A percentile compares a stretch with the other conserved stretches of the same genome.
Evolutionary conservation across 139 green algal species (phyloP).

Genomic region (Desmodesmus armatus): DNA sequence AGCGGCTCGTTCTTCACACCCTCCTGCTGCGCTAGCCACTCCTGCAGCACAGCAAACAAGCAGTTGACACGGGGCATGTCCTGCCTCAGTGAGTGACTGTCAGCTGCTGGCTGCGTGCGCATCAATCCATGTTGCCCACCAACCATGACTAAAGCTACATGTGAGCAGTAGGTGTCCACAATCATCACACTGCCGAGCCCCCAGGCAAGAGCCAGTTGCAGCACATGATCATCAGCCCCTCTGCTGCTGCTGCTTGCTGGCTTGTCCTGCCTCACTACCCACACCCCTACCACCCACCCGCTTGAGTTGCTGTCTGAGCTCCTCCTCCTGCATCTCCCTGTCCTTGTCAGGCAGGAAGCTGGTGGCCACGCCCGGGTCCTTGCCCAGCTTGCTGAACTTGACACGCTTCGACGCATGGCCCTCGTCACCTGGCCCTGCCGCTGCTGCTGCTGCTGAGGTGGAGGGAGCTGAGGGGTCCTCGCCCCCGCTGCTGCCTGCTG

Average conservation of each 20-base stretch:
- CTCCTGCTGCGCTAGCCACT: slow-evolving; percentile 74
- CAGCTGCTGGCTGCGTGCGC: too few relatives aligned
- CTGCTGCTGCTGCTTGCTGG: not conserved
- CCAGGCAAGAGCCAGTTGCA: too few relatives aligned
- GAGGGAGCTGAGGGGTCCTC: not conserved
- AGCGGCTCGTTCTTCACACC: slow-evolving; percentile 87
- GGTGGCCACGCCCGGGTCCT: slow-evolving; percentile 86
- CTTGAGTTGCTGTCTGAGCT: slow-evolving; percentile 82
- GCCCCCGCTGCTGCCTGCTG: slow-evolving; percentile 14
- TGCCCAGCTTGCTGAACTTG: slow-evolving; percentile 79
- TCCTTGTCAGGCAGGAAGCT: slow-evolving; percentile 95
- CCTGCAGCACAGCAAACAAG: slow-evolving; percentile 42
- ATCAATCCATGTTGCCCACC: not conserved
- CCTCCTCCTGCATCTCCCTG: slow-evolving; percentile 79
- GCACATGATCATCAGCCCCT: too few relatives aligned
- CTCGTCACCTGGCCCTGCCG: slow-evolving; percentile 24
- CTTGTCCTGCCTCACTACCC: not conserved
- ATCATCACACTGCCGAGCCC: too few relatives aligned
- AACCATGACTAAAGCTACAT: not conserved
- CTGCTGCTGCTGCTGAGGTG: slow-evolving; percentile 10
- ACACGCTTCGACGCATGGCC: slow-evolving; percentile 35
- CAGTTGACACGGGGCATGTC: too few relatives aligned
- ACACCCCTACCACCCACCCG: slow-evolving; percentile 46
- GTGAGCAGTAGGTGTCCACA: not conserved
- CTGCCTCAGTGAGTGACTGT: too few relatives aligned